These are phyloP conservation scores for Microcyclosporella mali DNA, from an alignment of 2,329 filamentous ascomycete genomes.

Conservation along the genomic window DNA sequence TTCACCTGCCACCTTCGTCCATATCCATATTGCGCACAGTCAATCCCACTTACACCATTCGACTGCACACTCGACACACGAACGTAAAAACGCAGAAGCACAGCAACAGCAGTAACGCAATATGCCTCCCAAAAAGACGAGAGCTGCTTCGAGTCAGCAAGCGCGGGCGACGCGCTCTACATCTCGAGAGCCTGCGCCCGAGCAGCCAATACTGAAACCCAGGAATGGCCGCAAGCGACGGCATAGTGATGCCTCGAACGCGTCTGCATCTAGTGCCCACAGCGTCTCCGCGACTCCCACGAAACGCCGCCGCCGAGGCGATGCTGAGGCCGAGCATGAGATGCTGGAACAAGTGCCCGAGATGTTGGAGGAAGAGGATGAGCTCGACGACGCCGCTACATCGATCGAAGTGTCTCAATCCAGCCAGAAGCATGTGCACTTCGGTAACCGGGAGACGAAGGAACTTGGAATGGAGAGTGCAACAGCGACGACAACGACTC, in stretches of 20 bases:
- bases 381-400: slow-evolving; percentile 12
- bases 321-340: slow-evolving; percentile 4
- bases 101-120: no score
- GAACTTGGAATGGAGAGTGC: slow-evolving; percentile 14
- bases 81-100: no score
- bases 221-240: slow-evolving; percentile 5
- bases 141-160: slow-evolving; percentile 1
- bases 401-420: slow-evolving; percentile 13
- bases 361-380: slow-evolving; percentile 24
- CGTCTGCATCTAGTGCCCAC: neutral
- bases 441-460: slow-evolving; percentile 20
- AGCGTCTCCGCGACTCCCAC: neutral
- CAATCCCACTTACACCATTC: no score
- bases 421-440: slow-evolving; percentile 26
- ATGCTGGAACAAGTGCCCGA: slow-evolving; percentile 4
- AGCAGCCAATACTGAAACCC: neutral
- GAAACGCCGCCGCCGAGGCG: neutral
- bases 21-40: no score
- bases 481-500: slow-evolving; percentile 30
- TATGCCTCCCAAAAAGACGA: slow-evolving; percentile 8
- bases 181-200: slow-evolving; percentile 1
- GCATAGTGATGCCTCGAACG: slow-evolving; percentile 5
- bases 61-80: no score
- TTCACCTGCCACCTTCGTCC: no score
- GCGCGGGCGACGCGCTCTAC: slow-evolving; percentile 3